phyloP scores from a whole-genome alignment of 2,329 filamentous ascomycete genomes.

The Leptographium radiaticola region DNA sequence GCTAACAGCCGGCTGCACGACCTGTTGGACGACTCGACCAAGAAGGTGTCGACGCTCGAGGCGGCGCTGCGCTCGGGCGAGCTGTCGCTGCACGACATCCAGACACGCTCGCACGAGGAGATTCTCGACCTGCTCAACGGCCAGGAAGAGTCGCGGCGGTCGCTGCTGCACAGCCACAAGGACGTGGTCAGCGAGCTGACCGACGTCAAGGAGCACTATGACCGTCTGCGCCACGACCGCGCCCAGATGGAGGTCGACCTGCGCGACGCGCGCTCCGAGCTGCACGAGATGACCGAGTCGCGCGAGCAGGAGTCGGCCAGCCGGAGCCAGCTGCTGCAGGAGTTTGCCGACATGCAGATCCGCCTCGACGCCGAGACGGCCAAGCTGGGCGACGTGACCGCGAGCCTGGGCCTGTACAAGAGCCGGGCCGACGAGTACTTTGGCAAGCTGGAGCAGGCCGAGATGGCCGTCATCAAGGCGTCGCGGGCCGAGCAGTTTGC shows the following conservation, averaged over 20 bases:
- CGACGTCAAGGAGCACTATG: conserved; percentile 76
- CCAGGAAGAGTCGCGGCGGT: conserved; percentile 78
- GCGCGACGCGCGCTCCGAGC: conserved; percentile 69
- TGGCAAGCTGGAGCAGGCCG: conserved; percentile 89
- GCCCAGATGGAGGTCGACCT: conserved; percentile 73
- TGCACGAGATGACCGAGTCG: conserved; percentile 64
- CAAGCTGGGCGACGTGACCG: conserved; percentile 68
- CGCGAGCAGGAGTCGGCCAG: conserved; percentile 81
- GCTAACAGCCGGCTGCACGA: conserved; percentile 87
- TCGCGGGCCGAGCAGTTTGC: conserved; percentile 88
- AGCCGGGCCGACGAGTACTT: conserved; percentile 91
- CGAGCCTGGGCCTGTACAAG: conserved; percentile 82
- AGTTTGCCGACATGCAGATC: conserved; percentile 89
- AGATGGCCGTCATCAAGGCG: conserved; percentile 89
- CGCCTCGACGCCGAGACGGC: conserved; percentile 80
- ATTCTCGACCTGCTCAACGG: conserved; percentile 84
- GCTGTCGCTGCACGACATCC: conserved; percentile 77
- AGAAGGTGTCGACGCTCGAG: conserved; percentile 83
- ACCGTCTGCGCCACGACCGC: conserved; percentile 73
- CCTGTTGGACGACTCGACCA: conserved; percentile 84
- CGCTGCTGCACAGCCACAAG: conserved; percentile 73
- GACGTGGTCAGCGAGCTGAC: conserved; percentile 72
- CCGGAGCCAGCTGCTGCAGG: conserved; percentile 76
- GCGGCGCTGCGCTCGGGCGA: conserved; percentile 78
- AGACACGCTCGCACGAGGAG: conserved; percentile 88